Percentiles rank a stretch among this genome's conserved stretches.
These are phyloP conservation scores for Beta macrorhiza DNA, from an alignment of 179 eudicot genomes.

Conservation along the genomic window DNA sequence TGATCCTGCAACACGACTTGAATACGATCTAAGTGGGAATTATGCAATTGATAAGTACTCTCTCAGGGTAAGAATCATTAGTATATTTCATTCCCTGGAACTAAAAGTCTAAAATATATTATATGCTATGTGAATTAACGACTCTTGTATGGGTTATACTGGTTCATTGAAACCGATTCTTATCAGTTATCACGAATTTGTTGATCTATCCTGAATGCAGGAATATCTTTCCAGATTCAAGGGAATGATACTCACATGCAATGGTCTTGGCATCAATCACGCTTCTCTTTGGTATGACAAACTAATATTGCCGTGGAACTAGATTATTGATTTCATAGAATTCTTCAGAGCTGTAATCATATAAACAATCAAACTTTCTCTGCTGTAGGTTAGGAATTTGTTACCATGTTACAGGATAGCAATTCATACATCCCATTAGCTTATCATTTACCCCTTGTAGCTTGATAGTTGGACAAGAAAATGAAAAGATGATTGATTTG, in stretches of 20 bases:
- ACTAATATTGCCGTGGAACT: not conserved
- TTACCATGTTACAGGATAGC: not conserved
- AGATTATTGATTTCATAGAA: not conserved
- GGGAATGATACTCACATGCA: constrained; percentile 74
- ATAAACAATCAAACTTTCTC: not conserved
- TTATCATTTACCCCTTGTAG: not conserved
- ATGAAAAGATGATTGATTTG: not conserved
- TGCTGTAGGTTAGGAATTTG: not conserved
- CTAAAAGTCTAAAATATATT: not conserved
- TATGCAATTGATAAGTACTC: constrained; percentile 57
- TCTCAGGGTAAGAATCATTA: constrained; percentile 39
- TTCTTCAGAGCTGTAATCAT: not conserved
- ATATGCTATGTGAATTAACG: not conserved
- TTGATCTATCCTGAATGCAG: constrained; percentile 28
- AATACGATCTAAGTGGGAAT: constrained; percentile 57
- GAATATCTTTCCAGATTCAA: constrained; percentile 64
- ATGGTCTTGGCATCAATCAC: constrained; percentile 66
- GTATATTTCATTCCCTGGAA: not conserved
- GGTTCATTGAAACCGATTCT: not conserved
- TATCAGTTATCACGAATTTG: not conserved
- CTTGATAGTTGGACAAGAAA: not conserved
- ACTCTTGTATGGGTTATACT: not conserved
- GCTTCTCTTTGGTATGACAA: constrained; percentile 45
- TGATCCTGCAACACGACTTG: constrained; percentile 56
- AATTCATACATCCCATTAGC: not conserved